Evolutionary conservation across 495 filamentous ascomycete genomes (phyloP).

Genomic region (Delitschia confertaspora): DNA sequence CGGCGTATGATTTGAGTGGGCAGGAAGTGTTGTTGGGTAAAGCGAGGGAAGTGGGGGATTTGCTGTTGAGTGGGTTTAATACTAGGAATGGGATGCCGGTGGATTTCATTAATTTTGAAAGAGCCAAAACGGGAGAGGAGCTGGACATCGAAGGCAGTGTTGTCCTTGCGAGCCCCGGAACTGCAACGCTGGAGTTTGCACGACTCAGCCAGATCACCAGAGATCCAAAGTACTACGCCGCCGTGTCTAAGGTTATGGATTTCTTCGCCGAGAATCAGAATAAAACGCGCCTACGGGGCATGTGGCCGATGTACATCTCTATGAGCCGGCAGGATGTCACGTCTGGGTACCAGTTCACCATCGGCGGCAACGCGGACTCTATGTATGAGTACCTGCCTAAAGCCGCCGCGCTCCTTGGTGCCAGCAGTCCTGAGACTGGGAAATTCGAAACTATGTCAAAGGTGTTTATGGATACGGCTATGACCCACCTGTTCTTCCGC

Average conservation of each 20-base stretch:
- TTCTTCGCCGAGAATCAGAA: conserved; percentile 32
- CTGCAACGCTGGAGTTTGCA: conserved; percentile 34
- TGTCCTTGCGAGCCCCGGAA: conserved; percentile 35
- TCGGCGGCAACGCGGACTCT: conserved; percentile 34
- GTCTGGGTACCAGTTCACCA: conserved; percentile 33
- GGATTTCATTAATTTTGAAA: conserved; percentile 44
- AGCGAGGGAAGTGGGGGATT: conserved; percentile 34
- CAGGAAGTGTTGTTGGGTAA: conserved; percentile 29
- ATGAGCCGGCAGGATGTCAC: conserved; percentile 38
- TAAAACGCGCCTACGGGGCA: conserved; percentile 32
- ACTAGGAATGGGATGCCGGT: conserved; percentile 37
- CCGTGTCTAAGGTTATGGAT: conserved; percentile 29
- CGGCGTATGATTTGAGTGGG: conserved; percentile 35
- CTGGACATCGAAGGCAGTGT: conserved; percentile 40
- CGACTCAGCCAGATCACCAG: conserved; percentile 33
- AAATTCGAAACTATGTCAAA: conserved; percentile 29
- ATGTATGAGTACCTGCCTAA: conserved; percentile 39
- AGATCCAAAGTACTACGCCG: conserved; percentile 34
- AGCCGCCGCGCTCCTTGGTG: conserved; percentile 42
- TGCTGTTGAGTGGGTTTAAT: conserved; percentile 36
- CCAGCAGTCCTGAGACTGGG: conserved; percentile 24
- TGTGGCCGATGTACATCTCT: conserved; percentile 36
- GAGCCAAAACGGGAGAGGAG: conserved; percentile 28
- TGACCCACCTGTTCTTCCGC: conserved; percentile 32
- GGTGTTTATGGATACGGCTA: conserved; percentile 31